Evolutionary conservation across 78 protist genomes (phyloP).

Genomic region (Chrysochromulina tobinii): DNA sequence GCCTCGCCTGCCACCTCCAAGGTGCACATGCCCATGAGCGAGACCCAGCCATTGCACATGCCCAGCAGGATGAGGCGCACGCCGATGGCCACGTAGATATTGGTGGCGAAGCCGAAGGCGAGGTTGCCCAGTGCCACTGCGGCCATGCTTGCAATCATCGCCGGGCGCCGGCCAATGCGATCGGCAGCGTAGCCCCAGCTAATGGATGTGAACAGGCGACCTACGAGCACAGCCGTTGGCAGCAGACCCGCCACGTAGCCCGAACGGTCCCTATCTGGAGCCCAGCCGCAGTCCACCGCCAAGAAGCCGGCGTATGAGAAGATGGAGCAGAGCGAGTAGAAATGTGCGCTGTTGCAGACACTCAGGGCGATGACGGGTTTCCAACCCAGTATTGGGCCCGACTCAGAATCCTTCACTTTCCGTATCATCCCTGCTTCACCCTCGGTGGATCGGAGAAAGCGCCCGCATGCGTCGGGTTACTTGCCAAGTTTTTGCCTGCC

Average conservation of each 20-base stretch:
- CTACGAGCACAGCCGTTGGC: background rate
- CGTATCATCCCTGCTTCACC: no score
- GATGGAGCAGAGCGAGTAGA: conserved; percentile 12
- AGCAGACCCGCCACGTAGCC: conserved; percentile 1
- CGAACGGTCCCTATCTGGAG: background rate
- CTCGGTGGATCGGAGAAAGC: no score
- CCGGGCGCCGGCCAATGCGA: background rate
- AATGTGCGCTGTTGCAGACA: background rate
- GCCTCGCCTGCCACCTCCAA: background rate
- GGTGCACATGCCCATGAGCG: background rate
- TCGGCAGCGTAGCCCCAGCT: background rate
- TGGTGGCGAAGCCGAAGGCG: background rate
- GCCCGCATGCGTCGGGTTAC: no score
- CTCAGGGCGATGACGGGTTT: background rate
- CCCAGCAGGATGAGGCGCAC: background rate
- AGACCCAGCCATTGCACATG: background rate
- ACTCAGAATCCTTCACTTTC: no score
- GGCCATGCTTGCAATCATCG: background rate
- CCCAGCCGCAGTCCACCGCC: background rate
- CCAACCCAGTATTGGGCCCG: no score
- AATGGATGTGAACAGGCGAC: background rate
- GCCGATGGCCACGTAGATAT: background rate
- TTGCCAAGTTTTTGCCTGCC: no score
- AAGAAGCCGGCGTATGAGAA: conserved; percentile 21
- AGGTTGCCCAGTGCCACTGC: background rate